Conservation (phyloP, 352 stramenopile species). For the Lagenidium sp. region DNA sequence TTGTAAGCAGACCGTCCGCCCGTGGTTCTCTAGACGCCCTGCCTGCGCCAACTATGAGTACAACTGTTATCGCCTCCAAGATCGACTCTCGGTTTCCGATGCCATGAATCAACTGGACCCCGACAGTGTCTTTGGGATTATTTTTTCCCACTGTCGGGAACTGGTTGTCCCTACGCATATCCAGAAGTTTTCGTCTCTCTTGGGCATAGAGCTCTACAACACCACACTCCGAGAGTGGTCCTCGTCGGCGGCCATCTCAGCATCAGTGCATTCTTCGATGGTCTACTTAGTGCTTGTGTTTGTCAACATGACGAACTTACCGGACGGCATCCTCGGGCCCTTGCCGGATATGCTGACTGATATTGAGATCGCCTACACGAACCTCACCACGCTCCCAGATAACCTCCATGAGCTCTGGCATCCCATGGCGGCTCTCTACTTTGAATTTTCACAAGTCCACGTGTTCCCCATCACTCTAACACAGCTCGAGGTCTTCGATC, state of each 20-base stretch:
- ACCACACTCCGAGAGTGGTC: constrained; percentile 16
- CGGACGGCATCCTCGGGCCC: background rate
- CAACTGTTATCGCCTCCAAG: constrained; percentile 8
- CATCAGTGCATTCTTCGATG: constrained; percentile 1
- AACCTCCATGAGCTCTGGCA: constrained; percentile 16
- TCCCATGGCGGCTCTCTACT: constrained; percentile 11
- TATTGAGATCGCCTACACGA: constrained; percentile 20
- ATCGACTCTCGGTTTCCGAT: background rate
- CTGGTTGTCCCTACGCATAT: constrained; percentile 9
- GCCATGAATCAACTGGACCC: constrained; percentile 5
- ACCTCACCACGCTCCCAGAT: constrained; percentile 12
- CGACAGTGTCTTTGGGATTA: constrained; percentile 6
- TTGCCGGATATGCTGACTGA: constrained; percentile 2
- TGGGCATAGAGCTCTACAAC: constrained; percentile 15
- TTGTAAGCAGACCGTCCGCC: constrained; percentile 8
- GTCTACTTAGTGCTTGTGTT: constrained; percentile 1
- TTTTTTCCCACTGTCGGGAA: constrained; percentile 11
- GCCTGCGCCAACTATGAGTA: constrained; percentile 13
- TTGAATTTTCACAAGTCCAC: constrained; percentile 12
- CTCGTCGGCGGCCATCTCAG: background rate
- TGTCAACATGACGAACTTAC: constrained; percentile 10
- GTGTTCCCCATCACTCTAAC: constrained; percentile 5
- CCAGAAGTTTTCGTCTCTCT: constrained; percentile 6
- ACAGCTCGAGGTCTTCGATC: constrained; percentile 6
- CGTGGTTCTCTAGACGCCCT: constrained; percentile 13